These are phyloP conservation scores for Ephemerocybe angulata DNA, from an alignment of 768 basidiomycete species.

Conservation along the genomic window DNA sequence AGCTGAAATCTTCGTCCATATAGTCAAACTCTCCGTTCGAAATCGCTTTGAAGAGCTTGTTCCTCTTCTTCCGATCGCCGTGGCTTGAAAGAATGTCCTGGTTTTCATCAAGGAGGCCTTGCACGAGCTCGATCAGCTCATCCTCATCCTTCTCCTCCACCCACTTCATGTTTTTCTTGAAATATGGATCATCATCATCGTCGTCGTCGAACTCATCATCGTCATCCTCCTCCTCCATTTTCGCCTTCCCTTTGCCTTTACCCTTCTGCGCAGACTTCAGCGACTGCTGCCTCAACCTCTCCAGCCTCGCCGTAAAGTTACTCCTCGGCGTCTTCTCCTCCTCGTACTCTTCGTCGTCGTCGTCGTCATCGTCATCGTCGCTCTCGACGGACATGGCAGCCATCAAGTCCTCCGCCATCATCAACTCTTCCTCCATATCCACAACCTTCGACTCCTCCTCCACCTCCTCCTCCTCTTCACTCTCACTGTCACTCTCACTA, in stretches of 20 bases:
- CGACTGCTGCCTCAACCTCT: constrained; percentile 32
- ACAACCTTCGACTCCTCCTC: constrained; percentile 35
- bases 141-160: constrained; percentile 61
- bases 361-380: constrained; percentile 32
- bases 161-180: constrained; percentile 27
- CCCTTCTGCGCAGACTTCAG: constrained; percentile 1
- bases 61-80: constrained; percentile 46
- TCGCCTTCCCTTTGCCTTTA: constrained; percentile 17
- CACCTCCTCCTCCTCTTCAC: constrained; percentile 27
- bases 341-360: constrained; percentile 32
- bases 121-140: constrained; percentile 29
- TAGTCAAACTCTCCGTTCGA: constrained; percentile 49
- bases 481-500: constrained; percentile 29
- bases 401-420: constrained; percentile 45
- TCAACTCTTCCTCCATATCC: constrained; percentile 37
- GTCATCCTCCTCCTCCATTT: constrained; percentile 25
- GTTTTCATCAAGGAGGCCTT: constrained; percentile 65
- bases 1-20: constrained; percentile 35
- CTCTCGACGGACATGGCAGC: constrained; percentile 29
- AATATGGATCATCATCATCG: constrained; percentile 28
- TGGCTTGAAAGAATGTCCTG: constrained; percentile 42
- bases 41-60: constrained; percentile 58
- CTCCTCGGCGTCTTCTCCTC: constrained; percentile 35
- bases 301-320: constrained; percentile 45
- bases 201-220: constrained; percentile 29